Evolutionary conservation across 768 basidiomycete species (phyloP), one percentile per base, ranked within the genome.

Genomic region (Leccinum barrowsii): DNA sequence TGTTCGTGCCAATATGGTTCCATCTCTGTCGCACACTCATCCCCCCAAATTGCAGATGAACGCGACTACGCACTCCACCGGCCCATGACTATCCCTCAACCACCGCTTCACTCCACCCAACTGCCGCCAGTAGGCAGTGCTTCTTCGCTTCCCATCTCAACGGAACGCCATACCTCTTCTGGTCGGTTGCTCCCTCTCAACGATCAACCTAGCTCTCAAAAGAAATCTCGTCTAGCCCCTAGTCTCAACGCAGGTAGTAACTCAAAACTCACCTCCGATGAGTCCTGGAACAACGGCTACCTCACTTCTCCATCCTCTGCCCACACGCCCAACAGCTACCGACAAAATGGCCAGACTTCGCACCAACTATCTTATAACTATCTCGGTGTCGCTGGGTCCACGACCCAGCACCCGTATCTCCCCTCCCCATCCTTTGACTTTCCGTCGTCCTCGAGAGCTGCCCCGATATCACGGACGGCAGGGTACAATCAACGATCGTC

Each of bases 101-200:
- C 71, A 28, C 71, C 72, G 2, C 63, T 66, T 15, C 71, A 69
- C 35, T 67, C 71, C 4, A 47, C 69, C 2, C 73, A 68, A 48
- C 55, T 73, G 26, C 62, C 67, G 3, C 53, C 65, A 2, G 51
- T 60, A 57, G 50, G 59, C 24, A 50, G 61, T 4, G 59, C 57
- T n/a, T 63, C 72, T 10, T 69, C 70, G 47, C 69, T 75, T 57
- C 72, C 74, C 15, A 44, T 75, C 42, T 73, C 72, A 58, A 73
- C 68, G 15, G 72, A 73, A 56, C 66, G 72, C 2, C 73, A 72
- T 40, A 65, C 71, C 46, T 66, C 71, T 59, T 65, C 69, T 54
- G 69, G 69, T 71, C 68, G 66, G 68, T 73, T 61, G 1, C 60
- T 69, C 56, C 66, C 69, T 69, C 51, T 62, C 44, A 63, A 66